phyloP scores from a whole-genome alignment of 495 filamentous ascomycete species.

The Parmelia sp. region DNA sequence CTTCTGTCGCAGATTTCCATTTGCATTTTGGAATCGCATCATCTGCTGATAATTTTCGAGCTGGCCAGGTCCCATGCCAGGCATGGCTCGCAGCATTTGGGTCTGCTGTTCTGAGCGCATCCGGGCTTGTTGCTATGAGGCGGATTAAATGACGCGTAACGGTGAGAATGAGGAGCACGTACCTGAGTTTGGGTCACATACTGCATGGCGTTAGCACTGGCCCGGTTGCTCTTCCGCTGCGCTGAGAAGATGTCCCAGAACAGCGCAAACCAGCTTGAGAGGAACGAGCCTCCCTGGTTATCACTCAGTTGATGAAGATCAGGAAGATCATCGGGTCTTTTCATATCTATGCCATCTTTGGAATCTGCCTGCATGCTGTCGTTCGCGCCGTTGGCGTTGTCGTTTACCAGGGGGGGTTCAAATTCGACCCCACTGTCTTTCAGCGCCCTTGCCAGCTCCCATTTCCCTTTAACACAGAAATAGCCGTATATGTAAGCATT shows the following conservation, averaged over 20 bases:
- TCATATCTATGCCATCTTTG: slow-evolving; percentile 67
- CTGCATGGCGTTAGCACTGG: slow-evolving; percentile 50
- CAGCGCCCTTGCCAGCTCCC: slow-evolving; percentile 69
- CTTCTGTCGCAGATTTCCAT: slow-evolving; percentile 57
- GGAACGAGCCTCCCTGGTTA: slow-evolving; percentile 64
- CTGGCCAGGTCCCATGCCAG: slow-evolving; percentile 46
- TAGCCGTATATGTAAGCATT: slow-evolving; percentile 99
- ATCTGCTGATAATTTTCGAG: slow-evolving; percentile 40
- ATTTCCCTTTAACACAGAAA: slow-evolving; percentile 75
- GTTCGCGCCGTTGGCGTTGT: slow-evolving; percentile 68
- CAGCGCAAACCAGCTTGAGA: slow-evolving; percentile 90
- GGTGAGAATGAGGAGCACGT: slow-evolving; percentile 27
- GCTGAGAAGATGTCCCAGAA: slow-evolving; percentile 94
- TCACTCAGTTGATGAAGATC: slow-evolving; percentile 59
- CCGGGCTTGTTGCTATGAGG: slow-evolving; percentile 57
- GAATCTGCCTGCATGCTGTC: slow-evolving; percentile 80
- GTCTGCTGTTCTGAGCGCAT: slow-evolving; percentile 61
- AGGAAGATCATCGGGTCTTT: slow-evolving; percentile 73
- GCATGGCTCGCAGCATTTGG: slow-evolving; percentile 61
- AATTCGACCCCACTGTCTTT: slow-evolving; percentile 54
- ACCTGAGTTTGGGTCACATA: slow-evolving; percentile 82
- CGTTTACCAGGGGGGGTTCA: slow-evolving; percentile 53
- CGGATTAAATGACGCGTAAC: slow-evolving; percentile 8
- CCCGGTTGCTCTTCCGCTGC: slow-evolving; percentile 51
- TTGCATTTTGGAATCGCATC: slow-evolving; percentile 53